Percentiles rank a stretch among this genome's conserved stretches.
Evolutionary conservation across 805 yeast species (phyloP).

Genomic region (Helenozyma baotianmanensis): DNA sequence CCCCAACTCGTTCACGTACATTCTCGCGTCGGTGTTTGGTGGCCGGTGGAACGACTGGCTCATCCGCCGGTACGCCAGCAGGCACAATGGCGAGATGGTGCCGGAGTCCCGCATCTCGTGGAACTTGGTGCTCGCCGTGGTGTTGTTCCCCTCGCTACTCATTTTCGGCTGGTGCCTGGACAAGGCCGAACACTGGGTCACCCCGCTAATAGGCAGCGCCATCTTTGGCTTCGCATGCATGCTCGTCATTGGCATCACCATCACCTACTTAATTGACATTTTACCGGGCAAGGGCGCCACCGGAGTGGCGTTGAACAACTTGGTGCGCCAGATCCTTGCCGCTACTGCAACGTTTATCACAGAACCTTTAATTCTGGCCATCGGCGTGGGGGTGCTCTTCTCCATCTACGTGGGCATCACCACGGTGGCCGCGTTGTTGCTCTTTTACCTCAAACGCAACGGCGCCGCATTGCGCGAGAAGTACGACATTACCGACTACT

Average conservation of each 20-base stretch:
- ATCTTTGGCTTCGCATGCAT: conserved; percentile 77
- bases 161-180: conserved; percentile 83
- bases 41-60: conserved; percentile 75
- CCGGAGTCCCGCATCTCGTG: conserved; percentile 80
- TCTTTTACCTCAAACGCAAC: conserved; percentile 45
- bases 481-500: conserved; percentile 53
- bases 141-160: conserved; percentile 54
- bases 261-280: conserved; percentile 77
- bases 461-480: conserved; percentile 64
- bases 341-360: conserved; percentile 72
- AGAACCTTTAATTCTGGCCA: conserved; percentile 62
- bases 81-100: conserved; percentile 57
- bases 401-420: conserved; percentile 62
- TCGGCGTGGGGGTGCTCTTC: conserved; percentile 69
- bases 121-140: conserved; percentile 64
- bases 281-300: conserved; percentile 87
- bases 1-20: conserved; percentile 77
- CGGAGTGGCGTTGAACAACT: conserved; percentile 79
- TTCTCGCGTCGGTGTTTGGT: conserved; percentile 72
- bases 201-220: conserved; percentile 78
- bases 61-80: conserved; percentile 45
- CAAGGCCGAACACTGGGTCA: conserved; percentile 63
- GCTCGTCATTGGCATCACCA: conserved; percentile 77
- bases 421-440: conserved; percentile 35
- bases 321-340: conserved; percentile 68